Evolutionary conservation across 768 basidiomycete genomes (phyloP), one percentile per base, ranked within the genome.

Genomic region (Lactarius vividus): DNA sequence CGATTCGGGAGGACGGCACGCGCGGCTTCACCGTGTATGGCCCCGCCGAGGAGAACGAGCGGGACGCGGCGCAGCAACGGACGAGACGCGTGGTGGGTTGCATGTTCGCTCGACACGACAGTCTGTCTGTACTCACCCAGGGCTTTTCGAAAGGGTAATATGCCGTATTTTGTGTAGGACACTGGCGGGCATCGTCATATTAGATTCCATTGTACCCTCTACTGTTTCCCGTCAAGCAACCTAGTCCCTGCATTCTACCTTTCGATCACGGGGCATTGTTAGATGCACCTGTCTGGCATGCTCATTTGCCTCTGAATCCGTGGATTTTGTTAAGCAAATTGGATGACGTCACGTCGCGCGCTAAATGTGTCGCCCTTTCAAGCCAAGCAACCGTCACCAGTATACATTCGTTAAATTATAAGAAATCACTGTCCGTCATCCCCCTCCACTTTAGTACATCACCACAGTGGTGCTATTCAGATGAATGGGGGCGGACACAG

Each of bases 31-130:
- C 84, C 18, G 92, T 94, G 20, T 97, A 91, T 71, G 88, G 87
- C 46, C 92, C 94, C 1, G 95, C 95, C 1, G 83, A 83, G 70
- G 95, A 96, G 82, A 97, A 97, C 72, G 88, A 92, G 73, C 80
- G 87, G 66, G 94, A 96, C 76, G 84, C 87, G 71, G 88, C 88
- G 46, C 87, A 88, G 79, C 88, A 88, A 59, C 76, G 75, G 73
- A 83, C 85, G 44, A 79, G 91, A 74, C 83, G 87, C 71, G 78
- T 88, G 82, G 94, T 93, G 73, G 74, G 89, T 79, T 9, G n/a
- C 37, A 6, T 31, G 44, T 57, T 65, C 31, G 16, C 15, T 46
- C n/a, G 13, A 49, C 39, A 18, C 26, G 33, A 6, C 2, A 23
- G 37, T 56, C 15, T 18, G 26, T 44, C 16, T 6, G 37, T 33